A percentile compares a stretch with the other conserved stretches of the same genome.
Conservation (phyloP, 2,329 filamentous ascomycete species). For the Rasamsonia emersonii region DNA sequence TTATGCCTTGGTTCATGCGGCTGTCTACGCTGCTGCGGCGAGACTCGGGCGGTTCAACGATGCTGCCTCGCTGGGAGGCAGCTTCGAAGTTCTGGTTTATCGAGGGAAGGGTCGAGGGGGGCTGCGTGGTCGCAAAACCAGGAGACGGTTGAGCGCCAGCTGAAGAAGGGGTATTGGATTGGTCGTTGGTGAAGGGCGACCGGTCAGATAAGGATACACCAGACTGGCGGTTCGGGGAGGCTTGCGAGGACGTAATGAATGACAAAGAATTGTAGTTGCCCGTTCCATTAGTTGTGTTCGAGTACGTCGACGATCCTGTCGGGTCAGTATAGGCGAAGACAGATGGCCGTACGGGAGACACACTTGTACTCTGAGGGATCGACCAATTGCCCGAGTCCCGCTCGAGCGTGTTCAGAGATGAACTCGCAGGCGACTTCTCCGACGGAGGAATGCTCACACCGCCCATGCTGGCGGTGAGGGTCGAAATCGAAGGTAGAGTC, state of each 20-base stretch:
- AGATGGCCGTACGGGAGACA: slow-evolving; percentile 17
- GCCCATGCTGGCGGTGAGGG: slow-evolving; percentile 37
- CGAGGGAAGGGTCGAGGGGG: slow-evolving; percentile 43
- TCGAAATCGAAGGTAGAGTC: slow-evolving; percentile 40
- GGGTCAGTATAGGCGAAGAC: slow-evolving; percentile 15
- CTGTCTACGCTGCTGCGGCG: slow-evolving; percentile 43
- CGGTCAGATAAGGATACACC: slow-evolving; percentile 25
- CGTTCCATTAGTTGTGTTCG: slow-evolving; percentile 37
- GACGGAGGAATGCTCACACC: slow-evolving; percentile 18
- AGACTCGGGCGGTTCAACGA: slow-evolving; percentile 36
- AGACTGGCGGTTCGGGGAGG: slow-evolving; percentile 35
- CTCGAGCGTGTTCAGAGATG: slow-evolving; percentile 38
- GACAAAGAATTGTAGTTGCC: slow-evolving; percentile 36
- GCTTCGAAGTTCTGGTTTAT: slow-evolving; percentile 52
- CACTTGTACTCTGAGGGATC: slow-evolving; percentile 50
- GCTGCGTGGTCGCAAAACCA: slow-evolving; percentile 25
- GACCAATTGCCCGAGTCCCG: slow-evolving; percentile 54
- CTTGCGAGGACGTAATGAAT: slow-evolving; percentile 37
- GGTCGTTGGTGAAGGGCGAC: slow-evolving; percentile 34
- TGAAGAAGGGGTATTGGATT: slow-evolving; percentile 29
- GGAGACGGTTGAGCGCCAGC: slow-evolving; percentile 31
- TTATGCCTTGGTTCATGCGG: slow-evolving; percentile 42
- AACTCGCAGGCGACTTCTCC: slow-evolving; percentile 35
- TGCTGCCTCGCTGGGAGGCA: slow-evolving; percentile 35
- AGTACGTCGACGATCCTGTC: slow-evolving; percentile 41